Evolutionary conservation across 2,329 filamentous ascomycete genomes (phyloP), one percentile per base, ranked within the genome.

Genomic region (Escovopsis sp.): DNA sequence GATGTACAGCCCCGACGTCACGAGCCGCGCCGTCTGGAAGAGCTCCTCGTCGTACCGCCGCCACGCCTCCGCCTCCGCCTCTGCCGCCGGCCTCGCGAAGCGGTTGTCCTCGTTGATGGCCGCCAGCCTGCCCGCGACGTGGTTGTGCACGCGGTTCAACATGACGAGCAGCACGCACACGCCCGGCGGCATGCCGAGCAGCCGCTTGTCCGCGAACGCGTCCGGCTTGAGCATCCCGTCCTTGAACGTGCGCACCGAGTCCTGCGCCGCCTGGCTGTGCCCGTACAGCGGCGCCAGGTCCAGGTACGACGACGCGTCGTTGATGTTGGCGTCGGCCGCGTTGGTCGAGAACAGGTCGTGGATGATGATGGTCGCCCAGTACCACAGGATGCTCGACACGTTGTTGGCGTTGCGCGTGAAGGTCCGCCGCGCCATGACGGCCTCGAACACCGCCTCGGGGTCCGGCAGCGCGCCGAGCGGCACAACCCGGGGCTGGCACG

Each of bases 121-220:
- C 0, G 83, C 83, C 15, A 95, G 66, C 47, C 89, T 82, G 42
- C 78, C 73, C 2, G 84, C 87, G 0, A 87, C 76, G 49, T 91
- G 73, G 61, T 96, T 95, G 62, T 95, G 89, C 62, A 93, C 93
- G 23, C 79, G 73, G 53, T 81, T 82, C 62, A 86, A 80, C 82
- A 87, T 85, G 59, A 88, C 71, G 26, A 88, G 62, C 3, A 88
- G 53, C 4, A 84, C 77, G 43, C 76, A 72, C 4, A 83, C 80
- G 11, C 82, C 81, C 0, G 84, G 80, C 0, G 83, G 84, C 53
- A 84, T 80, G 9, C 75, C 80, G 23, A 80, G 61, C 2, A 87
- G 64, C 42, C 83, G 71, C 59, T 78, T 77, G 53, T 86, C 81
- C 3, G 80, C 75, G 49, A 82, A 88, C 7, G 68, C 66, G 51